Percentiles rank a stretch among this genome's conserved stretches.
phyloP scores from a whole-genome alignment of 2,329 filamentous ascomycete genomes.

The Claviceps pazoutovae region DNA sequence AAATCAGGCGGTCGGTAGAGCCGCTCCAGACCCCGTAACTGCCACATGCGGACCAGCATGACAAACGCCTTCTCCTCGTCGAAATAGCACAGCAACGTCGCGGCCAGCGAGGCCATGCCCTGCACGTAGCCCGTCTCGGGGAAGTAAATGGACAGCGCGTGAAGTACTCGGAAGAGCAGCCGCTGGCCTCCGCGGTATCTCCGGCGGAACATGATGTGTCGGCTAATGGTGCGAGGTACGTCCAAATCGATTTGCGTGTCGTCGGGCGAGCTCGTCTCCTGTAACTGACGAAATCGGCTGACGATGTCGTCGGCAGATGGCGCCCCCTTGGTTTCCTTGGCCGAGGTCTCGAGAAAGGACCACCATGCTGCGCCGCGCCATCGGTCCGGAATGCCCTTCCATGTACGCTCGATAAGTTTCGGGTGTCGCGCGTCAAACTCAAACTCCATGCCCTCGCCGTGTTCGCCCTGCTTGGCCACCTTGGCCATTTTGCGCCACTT shows the following conservation, averaged over 20 bases:
- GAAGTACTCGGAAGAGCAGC: conserved; percentile 80
- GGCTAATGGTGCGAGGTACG: conserved; percentile 84
- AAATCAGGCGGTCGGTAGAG: conserved; percentile 71
- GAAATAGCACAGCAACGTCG: conserved; percentile 89
- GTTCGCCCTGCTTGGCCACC: conserved; percentile 33
- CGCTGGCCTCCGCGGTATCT: conserved; percentile 88
- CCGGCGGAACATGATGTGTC: conserved; percentile 92
- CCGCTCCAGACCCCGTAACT: conserved; percentile 69
- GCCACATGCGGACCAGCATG: conserved; percentile 93
- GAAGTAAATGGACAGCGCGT: conserved; percentile 82
- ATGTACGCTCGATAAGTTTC: conserved; percentile 82
- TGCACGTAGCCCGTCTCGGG: conserved; percentile 91
- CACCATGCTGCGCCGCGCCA: conserved; percentile 94
- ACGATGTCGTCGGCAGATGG: conserved; percentile 60
- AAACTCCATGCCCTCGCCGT: conserved; percentile 48
- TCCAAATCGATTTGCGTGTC: conserved; percentile 96
- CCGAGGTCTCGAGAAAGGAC: conserved; percentile 72
- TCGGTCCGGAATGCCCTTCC: conserved; percentile 95
- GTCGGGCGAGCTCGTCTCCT: conserved; percentile 64
- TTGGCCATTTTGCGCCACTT: conserved; percentile 57
- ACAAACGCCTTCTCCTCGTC: conserved; percentile 90
- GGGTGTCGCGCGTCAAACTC: conserved; percentile 72
- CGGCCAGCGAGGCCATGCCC: conserved; percentile 88
- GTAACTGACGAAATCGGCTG: conserved; percentile 56
- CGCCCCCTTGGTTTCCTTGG: conserved; percentile 45